A percentile compares a stretch with the other conserved stretches of the same genome.
Conservation (phyloP, 306 rosid species). For the Mucuna pruriens region DNA sequence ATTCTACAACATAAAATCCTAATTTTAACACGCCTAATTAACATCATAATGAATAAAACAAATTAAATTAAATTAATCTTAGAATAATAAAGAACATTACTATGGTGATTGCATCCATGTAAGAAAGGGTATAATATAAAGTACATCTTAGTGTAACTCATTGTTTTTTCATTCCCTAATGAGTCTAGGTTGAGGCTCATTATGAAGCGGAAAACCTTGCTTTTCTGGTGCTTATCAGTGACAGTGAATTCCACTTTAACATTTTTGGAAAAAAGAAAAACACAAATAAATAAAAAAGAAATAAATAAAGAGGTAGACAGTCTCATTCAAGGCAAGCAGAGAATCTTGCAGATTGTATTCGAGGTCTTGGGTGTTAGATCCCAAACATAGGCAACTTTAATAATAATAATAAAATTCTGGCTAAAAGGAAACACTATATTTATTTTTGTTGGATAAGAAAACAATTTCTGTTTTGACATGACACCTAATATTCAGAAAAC, state of each 20-base stretch:
- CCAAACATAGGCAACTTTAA: neutral
- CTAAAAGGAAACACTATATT: neutral
- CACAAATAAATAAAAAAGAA: neutral
- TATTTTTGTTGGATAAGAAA: neutral
- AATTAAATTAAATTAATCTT: too few species aligned
- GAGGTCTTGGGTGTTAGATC: neutral
- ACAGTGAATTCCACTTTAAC: neutral
- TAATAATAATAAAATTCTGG: neutral
- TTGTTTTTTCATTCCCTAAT: neutral
- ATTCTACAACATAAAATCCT: too few species aligned
- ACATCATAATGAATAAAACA: too few species aligned
- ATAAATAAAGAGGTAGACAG: neutral
- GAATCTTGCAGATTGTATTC: conserved; percentile 18
- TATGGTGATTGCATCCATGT: too few species aligned
- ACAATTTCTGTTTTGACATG: neutral
- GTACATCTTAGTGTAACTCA: too few species aligned
- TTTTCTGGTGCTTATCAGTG: neutral
- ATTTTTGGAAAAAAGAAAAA: neutral
- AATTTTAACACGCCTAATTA: too few species aligned
- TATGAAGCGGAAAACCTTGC: too few species aligned
- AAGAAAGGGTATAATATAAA: too few species aligned
- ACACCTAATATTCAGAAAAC: neutral
- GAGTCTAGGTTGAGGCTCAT: neutral
- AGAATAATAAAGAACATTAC: too few species aligned
- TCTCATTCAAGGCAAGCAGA: conserved; percentile 1